Evolutionary conservation across 805 yeast species (phyloP), one percentile per base, ranked within the genome.

Genomic region (Kockiozyma suomiensis): DNA sequence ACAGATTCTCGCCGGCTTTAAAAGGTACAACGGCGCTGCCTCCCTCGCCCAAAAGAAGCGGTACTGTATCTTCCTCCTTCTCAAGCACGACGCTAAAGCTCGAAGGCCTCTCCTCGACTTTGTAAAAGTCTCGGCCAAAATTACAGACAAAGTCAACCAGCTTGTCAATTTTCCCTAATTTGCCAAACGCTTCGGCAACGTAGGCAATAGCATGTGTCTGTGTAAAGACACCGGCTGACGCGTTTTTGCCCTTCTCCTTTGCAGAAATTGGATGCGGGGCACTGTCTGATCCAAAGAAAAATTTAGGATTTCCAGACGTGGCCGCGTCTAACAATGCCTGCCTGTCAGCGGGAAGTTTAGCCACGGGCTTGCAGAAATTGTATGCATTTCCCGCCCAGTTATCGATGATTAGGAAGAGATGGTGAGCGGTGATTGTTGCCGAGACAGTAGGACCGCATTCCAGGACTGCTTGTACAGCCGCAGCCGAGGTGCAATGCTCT

Each of bases 191-290:
- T 73, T 92, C 87, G 2, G 98, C 97, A 28, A 94, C 76, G 66
- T 93, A 94, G 7, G 91, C 79, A 19, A 94, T 74, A 1, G 88
- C 96, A 68, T 83, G 83, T 23, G 89, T 82, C 74, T 94, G 99
- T 1, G 98, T 89, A 75, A 82, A 94, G 7, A 94, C 97, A 70
- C 99, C 99, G n/a, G 99, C 99, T 70, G 97, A 90, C 17, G 93
- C 97, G 23, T 92, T 93, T 38, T 79, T 77, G 66, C 84, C 90
- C 62, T 81, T 86, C 26, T 89, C 79, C 74, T 96, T 96, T 61
- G 85, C 85, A 64, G 82, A 82, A 26, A 89, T 70, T 6, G 97
- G 96, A 73, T 94, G 99, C 26, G 99, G 99, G 32, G 99, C 99
- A 23, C 97, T 90, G 73, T 94, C 99, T 1, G 97, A 89, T 5